These are phyloP conservation scores for Aspergillus transmontanensis DNA, from an alignment of 2,329 filamentous ascomycete species.

Conservation along the genomic window DNA sequence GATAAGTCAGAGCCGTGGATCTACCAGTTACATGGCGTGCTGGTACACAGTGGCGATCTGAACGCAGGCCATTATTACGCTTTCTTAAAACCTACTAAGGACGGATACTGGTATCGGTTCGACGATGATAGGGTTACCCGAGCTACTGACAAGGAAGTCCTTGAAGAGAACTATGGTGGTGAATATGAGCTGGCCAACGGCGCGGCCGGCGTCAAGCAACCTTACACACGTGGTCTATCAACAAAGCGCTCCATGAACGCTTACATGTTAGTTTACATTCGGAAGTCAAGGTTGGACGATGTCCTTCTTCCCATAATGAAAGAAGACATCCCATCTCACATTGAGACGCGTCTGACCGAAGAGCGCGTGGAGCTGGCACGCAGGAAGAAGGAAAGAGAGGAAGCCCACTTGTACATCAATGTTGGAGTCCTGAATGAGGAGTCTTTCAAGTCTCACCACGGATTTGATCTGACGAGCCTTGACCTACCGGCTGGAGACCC, in stretches of 20 bases:
- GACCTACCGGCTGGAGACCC: slow-evolving; percentile 65
- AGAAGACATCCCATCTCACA: slow-evolving; percentile 77
- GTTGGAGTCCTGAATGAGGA: slow-evolving; percentile 79
- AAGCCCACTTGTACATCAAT: slow-evolving; percentile 89
- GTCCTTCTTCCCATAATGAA: slow-evolving; percentile 76
- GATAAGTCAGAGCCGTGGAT: slow-evolving; percentile 86
- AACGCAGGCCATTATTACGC: slow-evolving; percentile 99
- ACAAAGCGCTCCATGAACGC: slow-evolving; percentile 78
- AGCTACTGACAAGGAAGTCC: slow-evolving; percentile 83
- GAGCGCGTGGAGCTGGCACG: slow-evolving; percentile 77
- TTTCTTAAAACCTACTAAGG: slow-evolving; percentile 89
- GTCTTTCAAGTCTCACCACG: slow-evolving; percentile 78
- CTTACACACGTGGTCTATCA: slow-evolving; percentile 65
- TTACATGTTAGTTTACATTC: slow-evolving; percentile 98
- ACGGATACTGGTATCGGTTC: slow-evolving; percentile 94
- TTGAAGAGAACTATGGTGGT: slow-evolving; percentile 96
- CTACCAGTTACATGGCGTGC: slow-evolving; percentile 90
- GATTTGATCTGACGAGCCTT: slow-evolving; percentile 77
- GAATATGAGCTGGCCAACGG: slow-evolving; percentile 69
- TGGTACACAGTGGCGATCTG: slow-evolving; percentile 94
- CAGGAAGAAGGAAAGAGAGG: slow-evolving; percentile 83
- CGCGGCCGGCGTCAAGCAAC: slow-evolving; percentile 60
- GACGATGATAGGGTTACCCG: slow-evolving; percentile 98
- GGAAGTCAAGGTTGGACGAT: slow-evolving; percentile 80
- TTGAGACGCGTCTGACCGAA: slow-evolving; percentile 77